Conservation (phyloP, 2,329 filamentous ascomycete species). For the Didymella keratinophila region DNA sequence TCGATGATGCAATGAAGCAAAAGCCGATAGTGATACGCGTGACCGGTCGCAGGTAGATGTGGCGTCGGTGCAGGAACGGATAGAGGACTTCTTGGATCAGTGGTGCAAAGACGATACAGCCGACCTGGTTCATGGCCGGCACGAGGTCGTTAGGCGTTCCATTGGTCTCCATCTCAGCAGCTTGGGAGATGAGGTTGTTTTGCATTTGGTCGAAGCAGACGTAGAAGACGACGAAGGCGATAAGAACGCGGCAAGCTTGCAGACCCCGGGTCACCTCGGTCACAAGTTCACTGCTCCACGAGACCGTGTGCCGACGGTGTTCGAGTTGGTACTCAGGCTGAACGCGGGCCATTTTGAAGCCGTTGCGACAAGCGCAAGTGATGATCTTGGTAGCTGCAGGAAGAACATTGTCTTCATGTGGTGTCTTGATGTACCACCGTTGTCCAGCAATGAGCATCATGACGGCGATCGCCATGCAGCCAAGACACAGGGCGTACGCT, state of each 20-base stretch:
- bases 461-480: conserved; percentile 69
- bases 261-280: conserved; percentile 41
- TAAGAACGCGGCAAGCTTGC: conserved; percentile 43
- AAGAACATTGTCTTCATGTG: conserved; percentile 35
- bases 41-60: conserved; percentile 41
- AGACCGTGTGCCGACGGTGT: conserved; percentile 29
- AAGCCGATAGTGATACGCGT: conserved; percentile 45
- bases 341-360: conserved; percentile 38
- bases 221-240: conserved; percentile 48
- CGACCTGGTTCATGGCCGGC: conserved; percentile 42
- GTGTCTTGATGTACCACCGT: conserved; percentile 30
- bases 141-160: conserved; percentile 49
- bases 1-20: conserved; percentile 36
- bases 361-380: conserved; percentile 36
- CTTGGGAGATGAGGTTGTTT: conserved; percentile 51
- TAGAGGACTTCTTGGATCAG: conserved; percentile 42
- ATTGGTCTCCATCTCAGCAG: conserved; percentile 45
- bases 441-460: conserved; percentile 57
- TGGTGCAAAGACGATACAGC: conserved; percentile 45
- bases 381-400: conserved; percentile 39
- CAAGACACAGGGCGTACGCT: conserved; percentile 68
- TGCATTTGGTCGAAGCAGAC: conserved; percentile 52
- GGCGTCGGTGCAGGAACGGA: conserved; percentile 37
- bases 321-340: conserved; percentile 38
- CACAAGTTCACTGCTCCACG: conserved; percentile 40